Percentiles rank a stretch among this genome's conserved stretches.
phyloP scores from a whole-genome alignment of 257 asterid genomes.

The Paraleonurus japonicus region DNA sequence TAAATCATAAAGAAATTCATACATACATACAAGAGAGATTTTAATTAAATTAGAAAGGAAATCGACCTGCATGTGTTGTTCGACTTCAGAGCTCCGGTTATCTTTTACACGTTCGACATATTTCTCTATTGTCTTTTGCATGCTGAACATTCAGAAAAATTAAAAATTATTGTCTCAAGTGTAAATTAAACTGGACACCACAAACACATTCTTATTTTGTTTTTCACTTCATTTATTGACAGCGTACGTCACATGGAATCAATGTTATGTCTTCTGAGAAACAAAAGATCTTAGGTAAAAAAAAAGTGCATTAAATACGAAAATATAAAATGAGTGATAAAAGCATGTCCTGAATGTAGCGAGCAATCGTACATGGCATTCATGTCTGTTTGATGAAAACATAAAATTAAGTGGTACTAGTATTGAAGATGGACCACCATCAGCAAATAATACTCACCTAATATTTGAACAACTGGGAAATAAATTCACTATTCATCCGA shows the following conservation, averaged over 20 bases:
- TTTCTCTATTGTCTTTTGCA: conserved; percentile 47
- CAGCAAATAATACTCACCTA: neutral
- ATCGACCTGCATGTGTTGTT: conserved; percentile 41
- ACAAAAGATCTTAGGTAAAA: neutral
- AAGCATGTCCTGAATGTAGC: neutral
- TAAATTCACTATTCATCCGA: too few species aligned
- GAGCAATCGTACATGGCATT: too few species aligned
- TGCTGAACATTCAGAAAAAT: conserved; percentile 37
- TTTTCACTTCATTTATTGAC: neutral
- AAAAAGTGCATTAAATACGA: neutral
- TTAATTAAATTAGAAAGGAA: neutral
- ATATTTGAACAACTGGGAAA: neutral
- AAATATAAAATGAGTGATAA: neutral
- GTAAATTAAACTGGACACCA: neutral
- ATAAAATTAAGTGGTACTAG: neutral
- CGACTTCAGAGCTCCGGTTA: conserved; percentile 22
- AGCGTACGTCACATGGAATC: neutral
- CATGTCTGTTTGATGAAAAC: neutral
- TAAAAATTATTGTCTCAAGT: neutral
- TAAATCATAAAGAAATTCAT: neutral
- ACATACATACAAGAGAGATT: neutral
- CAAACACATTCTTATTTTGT: neutral
- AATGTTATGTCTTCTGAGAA: too few species aligned
- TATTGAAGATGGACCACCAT: neutral
- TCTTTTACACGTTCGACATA: conserved; percentile 42